These are phyloP conservation scores for Cladophialophora yegresii DNA, from an alignment of 2,329 filamentous ascomycete species.

Conservation along the genomic window DNA sequence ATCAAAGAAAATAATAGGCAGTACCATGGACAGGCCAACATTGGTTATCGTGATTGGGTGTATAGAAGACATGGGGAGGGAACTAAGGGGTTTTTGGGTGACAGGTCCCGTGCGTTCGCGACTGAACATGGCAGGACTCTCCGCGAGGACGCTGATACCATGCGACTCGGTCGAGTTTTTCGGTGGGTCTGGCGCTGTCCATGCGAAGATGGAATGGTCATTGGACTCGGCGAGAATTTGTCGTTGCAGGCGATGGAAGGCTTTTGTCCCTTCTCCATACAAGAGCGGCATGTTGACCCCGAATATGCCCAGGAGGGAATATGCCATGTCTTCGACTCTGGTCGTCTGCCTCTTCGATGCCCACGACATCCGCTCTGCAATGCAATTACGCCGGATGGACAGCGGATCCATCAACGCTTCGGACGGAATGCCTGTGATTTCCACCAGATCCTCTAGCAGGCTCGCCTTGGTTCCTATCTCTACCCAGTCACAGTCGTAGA, in stretches of 20 bases:
- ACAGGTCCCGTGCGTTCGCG: background rate
- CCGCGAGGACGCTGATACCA: background rate
- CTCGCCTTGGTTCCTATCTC: background rate
- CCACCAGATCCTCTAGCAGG: background rate
- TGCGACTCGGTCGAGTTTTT: background rate
- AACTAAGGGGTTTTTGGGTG: background rate
- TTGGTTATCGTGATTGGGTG: background rate
- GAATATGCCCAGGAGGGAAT: constrained; percentile 51
- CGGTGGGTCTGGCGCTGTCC: background rate
- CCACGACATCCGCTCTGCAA: constrained; percentile 42
- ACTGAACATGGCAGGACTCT: background rate
- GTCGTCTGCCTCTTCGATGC: constrained; percentile 42
- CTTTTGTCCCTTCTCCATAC: constrained; percentile 44
- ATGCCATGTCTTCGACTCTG: constrained; percentile 48
- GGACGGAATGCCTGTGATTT: background rate
- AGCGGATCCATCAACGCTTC: background rate
- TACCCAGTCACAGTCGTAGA: background rate
- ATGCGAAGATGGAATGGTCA: constrained; percentile 32
- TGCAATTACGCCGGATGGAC: background rate
- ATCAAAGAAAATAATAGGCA: background rate
- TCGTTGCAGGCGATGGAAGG: constrained; percentile 35
- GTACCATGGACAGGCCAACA: background rate
- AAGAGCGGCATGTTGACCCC: constrained; percentile 49
- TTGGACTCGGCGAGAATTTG: constrained; percentile 28
- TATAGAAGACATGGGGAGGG: background rate